These are phyloP conservation scores for Tylopilus felleus DNA, from an alignment of 768 basidiomycete genomes.

Conservation along the genomic window DNA sequence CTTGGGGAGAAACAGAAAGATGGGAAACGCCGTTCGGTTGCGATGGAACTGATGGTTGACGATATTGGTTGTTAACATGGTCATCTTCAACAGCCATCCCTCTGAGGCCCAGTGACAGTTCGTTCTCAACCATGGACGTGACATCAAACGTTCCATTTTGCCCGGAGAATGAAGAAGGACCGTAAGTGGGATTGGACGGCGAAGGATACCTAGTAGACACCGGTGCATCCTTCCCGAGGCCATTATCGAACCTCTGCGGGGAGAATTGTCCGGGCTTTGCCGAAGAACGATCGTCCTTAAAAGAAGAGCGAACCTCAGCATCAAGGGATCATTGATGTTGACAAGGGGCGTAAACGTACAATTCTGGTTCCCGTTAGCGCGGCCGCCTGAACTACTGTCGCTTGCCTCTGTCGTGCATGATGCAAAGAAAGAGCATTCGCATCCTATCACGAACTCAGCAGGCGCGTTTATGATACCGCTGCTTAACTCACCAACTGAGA, in stretches of 20 bases:
- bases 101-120: slow-evolving; percentile 54
- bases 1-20: slow-evolving; percentile 33
- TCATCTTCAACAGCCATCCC: slow-evolving; percentile 63
- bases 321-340: slow-evolving; percentile 11
- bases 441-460: slow-evolving; percentile 36
- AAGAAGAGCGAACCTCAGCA: slow-evolving; percentile 16
- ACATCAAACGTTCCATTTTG: slow-evolving; percentile 38
- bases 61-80: slow-evolving; percentile 37
- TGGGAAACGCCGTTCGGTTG: slow-evolving; percentile 31
- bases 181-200: slow-evolving; percentile 40
- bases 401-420: slow-evolving; percentile 47
- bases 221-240: slow-evolving; percentile 39
- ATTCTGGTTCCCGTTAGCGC: slow-evolving; percentile 40
- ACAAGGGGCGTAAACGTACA: slow-evolving; percentile 30
- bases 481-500: slow-evolving; percentile 43
- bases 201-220: slow-evolving; percentile 44
- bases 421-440: slow-evolving; percentile 39
- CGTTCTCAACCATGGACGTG: slow-evolving; percentile 45
- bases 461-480: slow-evolving; percentile 1
- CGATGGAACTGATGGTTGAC: slow-evolving; percentile 32
- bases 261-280: slow-evolving; percentile 50
- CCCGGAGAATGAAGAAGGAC: slow-evolving; percentile 28
- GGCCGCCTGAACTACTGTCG: slow-evolving; percentile 34
- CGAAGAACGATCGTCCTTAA: slow-evolving; percentile 46
- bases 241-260: slow-evolving; percentile 51